Base-by-base conservation (phyloP, 345 rosid species). In the Camelina hispida region DNA sequence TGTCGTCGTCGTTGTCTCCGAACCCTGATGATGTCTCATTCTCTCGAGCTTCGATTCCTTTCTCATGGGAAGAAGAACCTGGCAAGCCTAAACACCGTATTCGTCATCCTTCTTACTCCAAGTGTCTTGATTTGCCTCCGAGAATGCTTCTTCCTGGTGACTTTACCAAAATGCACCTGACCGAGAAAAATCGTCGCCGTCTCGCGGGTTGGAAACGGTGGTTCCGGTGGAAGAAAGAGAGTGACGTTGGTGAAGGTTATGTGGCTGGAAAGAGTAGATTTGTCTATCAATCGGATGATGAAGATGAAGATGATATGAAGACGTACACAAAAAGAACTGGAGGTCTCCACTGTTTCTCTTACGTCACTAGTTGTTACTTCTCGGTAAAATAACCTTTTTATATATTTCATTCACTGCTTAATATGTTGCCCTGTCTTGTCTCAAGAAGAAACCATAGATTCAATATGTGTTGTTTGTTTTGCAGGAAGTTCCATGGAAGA, bases 11-110 rank as follows among this genome's bases (percentile, higher is more conserved):
- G 30, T n/a, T n/a, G n/a, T 28, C 37, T 8, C 37, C 9, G 37
- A 34, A 34, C 74, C 88, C 30, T 28, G 30, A 28, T 85, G 66
- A 83, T 56, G 84, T 25, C 67, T 71, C 81, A 85, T 13, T 81
- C 88, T 42, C 88, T 90, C 47, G 78, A 71, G 93, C 90, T 30
- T 74, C 91, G 0, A 86, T 91, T 57, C 97, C 97, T 28, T 91
- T 91, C 69, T 84, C 84, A 0, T 89, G 97, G 97, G 97, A 91
- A 66, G 91, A 92, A 72, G 79, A 85, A 80, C 96, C 92, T 3
- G 96, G 97, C n/a, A 89, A 89, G 72, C 96, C 97, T 22, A 85
- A 92, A 68, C 72, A 37, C 9, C 46, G 64, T 77, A 40, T 71
- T 34, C 68, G 16, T 53, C 81, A 60, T 22, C 54, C 77, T 42